These are phyloP conservation scores for Andrographis paniculata DNA, from an alignment of 305 asterid species.

Conservation along the genomic window DNA sequence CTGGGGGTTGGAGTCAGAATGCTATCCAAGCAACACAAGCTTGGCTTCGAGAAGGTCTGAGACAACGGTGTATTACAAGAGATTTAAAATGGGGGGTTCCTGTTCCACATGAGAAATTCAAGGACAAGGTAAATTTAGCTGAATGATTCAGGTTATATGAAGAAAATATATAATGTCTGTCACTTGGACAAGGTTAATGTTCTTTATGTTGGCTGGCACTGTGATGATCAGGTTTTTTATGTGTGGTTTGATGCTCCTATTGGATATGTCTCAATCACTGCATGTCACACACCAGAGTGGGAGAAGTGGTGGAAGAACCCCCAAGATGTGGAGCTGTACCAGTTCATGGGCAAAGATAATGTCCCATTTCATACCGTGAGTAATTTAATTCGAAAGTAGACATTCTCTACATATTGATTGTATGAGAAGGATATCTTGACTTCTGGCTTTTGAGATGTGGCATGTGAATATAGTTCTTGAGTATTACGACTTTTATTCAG, in stretches of 20 bases:
- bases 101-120: conserved; percentile 76
- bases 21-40: conserved; percentile 76
- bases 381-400: conserved; percentile 5
- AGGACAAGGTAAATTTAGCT: conserved; percentile 59
- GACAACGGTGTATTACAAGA: conserved; percentile 76
- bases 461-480: not conserved
- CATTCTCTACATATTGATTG: not conserved
- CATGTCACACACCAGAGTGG: conserved; percentile 92
- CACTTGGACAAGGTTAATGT: too few relatives aligned
- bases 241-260: conserved; percentile 99
- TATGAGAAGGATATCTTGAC: not conserved
- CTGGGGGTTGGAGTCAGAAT: conserved; percentile 98
- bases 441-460: not conserved
- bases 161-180: too few relatives aligned
- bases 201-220: not conserved
- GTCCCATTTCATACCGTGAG: conserved; percentile 97
- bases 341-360: conserved; percentile 75
- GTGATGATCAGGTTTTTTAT: conserved; percentile 70
- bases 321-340: conserved; percentile 70
- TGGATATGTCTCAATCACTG: conserved; percentile 86
- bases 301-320: conserved; percentile 99
- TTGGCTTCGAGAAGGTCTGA: conserved; percentile 93
- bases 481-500: too few relatives aligned
- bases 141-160: not conserved
- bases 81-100: conserved; percentile 99